Conservation (phyloP, 148 eudicot genomes). For the Heliosperma pusillum region DNA sequence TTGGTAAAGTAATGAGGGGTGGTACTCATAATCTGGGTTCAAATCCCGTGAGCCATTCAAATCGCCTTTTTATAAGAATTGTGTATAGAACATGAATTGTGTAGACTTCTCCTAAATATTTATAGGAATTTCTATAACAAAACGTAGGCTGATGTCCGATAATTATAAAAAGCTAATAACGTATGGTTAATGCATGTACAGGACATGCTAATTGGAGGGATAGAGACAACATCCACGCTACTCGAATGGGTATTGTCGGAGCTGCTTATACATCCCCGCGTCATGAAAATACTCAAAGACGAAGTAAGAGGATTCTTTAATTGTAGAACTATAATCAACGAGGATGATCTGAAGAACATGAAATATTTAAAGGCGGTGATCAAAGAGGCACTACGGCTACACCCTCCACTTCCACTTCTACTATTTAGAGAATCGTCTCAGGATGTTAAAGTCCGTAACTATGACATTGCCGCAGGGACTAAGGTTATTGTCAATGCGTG, state of each 20-base stretch:
- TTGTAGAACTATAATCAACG: not conserved
- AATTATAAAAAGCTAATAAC: not conserved
- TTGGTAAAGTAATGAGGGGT: no score
- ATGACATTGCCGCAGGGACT: conserved; percentile 15
- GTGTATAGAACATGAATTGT: conserved; percentile 10
- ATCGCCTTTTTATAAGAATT: no score
- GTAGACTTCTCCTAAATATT: conserved; percentile 15
- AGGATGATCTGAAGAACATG: conserved; percentile 36
- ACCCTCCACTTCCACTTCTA: conserved; percentile 18
- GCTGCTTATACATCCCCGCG: not conserved
- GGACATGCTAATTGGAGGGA: not conserved
- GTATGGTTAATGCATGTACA: not conserved
- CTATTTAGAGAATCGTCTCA: conserved; percentile 20
- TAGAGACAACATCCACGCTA: not conserved
- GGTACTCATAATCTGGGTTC: no score
- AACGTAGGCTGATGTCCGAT: not conserved
- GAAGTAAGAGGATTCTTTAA: not conserved
- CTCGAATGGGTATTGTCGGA: conserved; percentile 9
- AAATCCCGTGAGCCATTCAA: no score
- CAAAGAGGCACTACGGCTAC: conserved; percentile 26
- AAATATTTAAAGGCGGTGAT: conserved; percentile 31
- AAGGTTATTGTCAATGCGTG: no score
- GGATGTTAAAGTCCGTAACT: not conserved
- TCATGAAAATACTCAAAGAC: not conserved
- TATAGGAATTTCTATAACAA: conserved; percentile 16